Conservation (phyloP, 2,329 filamentous ascomycete species). For the Stagonosporopsis tanaceti region DNA sequence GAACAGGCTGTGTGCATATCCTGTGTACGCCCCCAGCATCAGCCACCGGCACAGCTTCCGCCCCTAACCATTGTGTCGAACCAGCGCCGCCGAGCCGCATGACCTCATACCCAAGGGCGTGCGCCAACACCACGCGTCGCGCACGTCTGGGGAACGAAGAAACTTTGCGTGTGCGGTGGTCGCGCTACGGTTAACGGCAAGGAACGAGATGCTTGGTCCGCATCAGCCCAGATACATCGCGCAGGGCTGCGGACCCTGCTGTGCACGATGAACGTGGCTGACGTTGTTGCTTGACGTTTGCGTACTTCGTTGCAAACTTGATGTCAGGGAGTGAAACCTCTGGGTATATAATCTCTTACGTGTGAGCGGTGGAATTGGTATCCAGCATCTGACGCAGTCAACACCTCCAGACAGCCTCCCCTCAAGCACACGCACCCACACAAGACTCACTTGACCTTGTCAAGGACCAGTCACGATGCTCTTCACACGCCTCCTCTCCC, state of each 20-base stretch:
- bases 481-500: slow-evolving; percentile 60
- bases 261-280: slow-evolving; percentile 14
- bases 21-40: not conserved
- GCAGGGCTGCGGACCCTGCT: slow-evolving; percentile 4
- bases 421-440: not conserved
- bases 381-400: not conserved
- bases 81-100: slow-evolving; percentile 14
- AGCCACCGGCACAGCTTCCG: not conserved
- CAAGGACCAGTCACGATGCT: slow-evolving; percentile 32
- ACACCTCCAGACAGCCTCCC: not conserved
- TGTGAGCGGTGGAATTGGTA: not conserved
- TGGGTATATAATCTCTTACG: slow-evolving; percentile 3
- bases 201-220: slow-evolving; percentile 3
- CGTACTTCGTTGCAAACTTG: not conserved
- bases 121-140: slow-evolving; percentile 13
- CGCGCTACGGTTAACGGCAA: slow-evolving; percentile 13
- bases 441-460: not conserved
- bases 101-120: slow-evolving; percentile 17
- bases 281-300: slow-evolving; percentile 10
- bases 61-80: not conserved
- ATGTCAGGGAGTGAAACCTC: not conserved
- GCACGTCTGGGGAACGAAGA: slow-evolving; percentile 1
- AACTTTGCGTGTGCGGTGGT: not conserved
- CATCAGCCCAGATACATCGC: slow-evolving; percentile 13
- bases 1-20: not conserved